Percentiles rank a stretch among this genome's conserved stretches.
phyloP scores from a whole-genome alignment of 306 rosid species.

The Casuarina cunninghamiana region DNA sequence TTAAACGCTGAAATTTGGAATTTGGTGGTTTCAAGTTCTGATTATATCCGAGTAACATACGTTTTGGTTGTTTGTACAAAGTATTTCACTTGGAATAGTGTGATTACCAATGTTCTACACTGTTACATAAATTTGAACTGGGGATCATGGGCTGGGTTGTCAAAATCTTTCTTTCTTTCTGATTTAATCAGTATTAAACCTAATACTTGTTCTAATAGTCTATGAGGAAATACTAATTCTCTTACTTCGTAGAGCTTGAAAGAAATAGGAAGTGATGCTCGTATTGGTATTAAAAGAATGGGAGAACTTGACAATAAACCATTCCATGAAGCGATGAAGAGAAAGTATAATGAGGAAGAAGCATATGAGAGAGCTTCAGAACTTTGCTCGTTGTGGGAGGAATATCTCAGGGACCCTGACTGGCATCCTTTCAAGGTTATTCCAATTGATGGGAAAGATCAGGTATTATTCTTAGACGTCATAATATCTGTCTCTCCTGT shows the following conservation, averaged over 20 bases:
- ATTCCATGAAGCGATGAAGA: slow-evolving; percentile 73
- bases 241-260: slow-evolving; percentile 53
- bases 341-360: slow-evolving; percentile 66
- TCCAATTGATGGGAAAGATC: slow-evolving; percentile 41
- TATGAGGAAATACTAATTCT: slow-evolving; percentile 19
- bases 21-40: neutral
- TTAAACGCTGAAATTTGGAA: neutral
- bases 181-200: slow-evolving; percentile 9
- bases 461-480: slow-evolving; percentile 47
- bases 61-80: neutral
- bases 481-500: slow-evolving; percentile 12
- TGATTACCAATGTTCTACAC: neutral
- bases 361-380: slow-evolving; percentile 85
- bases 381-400: slow-evolving; percentile 89
- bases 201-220: neutral
- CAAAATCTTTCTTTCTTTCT: neutral
- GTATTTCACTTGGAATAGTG: neutral
- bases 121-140: neutral
- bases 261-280: slow-evolving; percentile 49
- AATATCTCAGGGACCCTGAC: slow-evolving; percentile 84
- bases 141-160: neutral
- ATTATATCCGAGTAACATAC: neutral
- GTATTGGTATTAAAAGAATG: slow-evolving; percentile 83
- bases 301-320: slow-evolving; percentile 87
- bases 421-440: slow-evolving; percentile 90